Evolutionary conservation across 2,329 filamentous ascomycete species (phyloP), one percentile per base, ranked within the genome.

Genomic region (Fusarium pilosicola): DNA sequence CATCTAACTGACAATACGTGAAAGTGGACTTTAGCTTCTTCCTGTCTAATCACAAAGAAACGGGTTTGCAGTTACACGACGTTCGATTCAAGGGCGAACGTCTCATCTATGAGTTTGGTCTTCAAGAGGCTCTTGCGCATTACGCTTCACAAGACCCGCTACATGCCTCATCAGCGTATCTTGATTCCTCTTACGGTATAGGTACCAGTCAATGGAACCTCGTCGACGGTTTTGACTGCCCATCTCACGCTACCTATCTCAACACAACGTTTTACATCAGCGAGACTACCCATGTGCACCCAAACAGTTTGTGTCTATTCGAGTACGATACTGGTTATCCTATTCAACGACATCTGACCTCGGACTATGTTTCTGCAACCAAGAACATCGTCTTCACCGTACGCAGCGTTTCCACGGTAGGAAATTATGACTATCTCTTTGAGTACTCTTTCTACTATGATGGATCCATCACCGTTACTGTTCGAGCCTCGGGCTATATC

Each of bases 361-460:
- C 70, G 22, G 79, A 79, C 10, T 83, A 86, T 65, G 83, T 86
- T 3, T 81, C 82, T 5, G 83, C 83, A 3, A 85, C 85, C 20
- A 86, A 87, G 75, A 88, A 86, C 67, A 83, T 82, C 3, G 82
- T 84, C 36, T 84, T 89, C 45, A 81, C 82, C 0, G 79, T 89
- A 7, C 81, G 87, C 1, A 83, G 81, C 3, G 83, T 88, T 6
- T 82, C 83, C 3, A 88, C 86, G 0, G 84, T 89, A 7, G 87
- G 86, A 3, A 89, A 89, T 78, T 89, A 89, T 75, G 87, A 89
- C 70, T 84, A 85, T 73, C 83, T 83, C n/a, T 85, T 88, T 58
- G 82, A 82, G 44, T 89, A 88, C 71, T 79, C 80, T 14, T 89
- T 89, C 77, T 84, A 83, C 73, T 71, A 86, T 14, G 88, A 89